Percentiles rank a stretch among this genome's conserved stretches.
Conservation (phyloP, 208 protist genomes). For the Acanthamoeba lenticulata region DNA sequence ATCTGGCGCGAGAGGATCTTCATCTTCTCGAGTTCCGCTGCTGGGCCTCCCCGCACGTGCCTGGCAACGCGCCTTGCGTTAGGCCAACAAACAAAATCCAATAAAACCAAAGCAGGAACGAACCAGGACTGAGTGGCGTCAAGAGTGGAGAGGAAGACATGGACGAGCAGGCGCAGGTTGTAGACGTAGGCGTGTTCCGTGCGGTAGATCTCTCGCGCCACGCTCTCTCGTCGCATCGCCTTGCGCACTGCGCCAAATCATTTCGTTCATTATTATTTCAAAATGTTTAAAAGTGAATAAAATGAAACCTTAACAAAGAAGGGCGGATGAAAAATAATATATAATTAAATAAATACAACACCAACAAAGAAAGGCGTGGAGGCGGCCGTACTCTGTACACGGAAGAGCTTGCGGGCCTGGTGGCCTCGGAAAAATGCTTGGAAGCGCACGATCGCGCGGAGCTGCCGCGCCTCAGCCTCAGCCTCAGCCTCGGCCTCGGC, state of each 20-base stretch:
- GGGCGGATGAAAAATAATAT: too few relatives aligned
- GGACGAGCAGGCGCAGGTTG: background rate
- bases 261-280: too few relatives aligned
- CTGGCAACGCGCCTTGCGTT: background rate
- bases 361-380: too few relatives aligned
- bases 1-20: background rate
- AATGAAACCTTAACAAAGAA: too few relatives aligned
- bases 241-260: background rate
- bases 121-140: background rate
- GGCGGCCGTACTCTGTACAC: background rate
- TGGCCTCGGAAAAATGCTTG: background rate
- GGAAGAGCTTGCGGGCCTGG: background rate
- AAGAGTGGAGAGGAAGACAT: conserved; percentile 7
- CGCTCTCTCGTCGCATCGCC: background rate
- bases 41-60: background rate
- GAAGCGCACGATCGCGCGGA: background rate
- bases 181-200: background rate
- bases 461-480: background rate
- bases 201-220: conserved; percentile 5
- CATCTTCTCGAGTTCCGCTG: background rate
- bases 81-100: background rate
- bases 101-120: too few relatives aligned
- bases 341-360: too few relatives aligned
- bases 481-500: too few relatives aligned
- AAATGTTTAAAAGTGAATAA: too few relatives aligned